Evolutionary conservation across 2,329 filamentous ascomycete genomes (phyloP), one percentile per base, ranked within the genome.

Genomic region (Alternaria solani): DNA sequence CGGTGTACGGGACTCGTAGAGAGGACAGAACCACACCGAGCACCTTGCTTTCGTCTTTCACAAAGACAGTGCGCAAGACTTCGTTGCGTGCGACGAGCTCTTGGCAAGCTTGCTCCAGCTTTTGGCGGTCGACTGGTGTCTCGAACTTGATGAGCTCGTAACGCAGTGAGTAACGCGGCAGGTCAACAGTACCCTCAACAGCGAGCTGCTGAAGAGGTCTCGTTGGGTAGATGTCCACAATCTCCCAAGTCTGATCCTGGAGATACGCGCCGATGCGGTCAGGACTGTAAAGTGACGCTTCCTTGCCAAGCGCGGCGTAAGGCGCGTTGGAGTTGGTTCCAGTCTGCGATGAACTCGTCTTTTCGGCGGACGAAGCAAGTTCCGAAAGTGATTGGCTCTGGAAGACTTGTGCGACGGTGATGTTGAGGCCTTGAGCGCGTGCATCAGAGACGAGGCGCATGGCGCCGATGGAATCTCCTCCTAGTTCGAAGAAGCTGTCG

Each of bases 101-200:
- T 49, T 82, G 81, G 63, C 86, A 88, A 48, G 82, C 81, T 18
- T 76, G 61, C 32, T 84, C 78, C 25, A 89, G 80, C 12, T 81
- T 81, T 11, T 80, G 75, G 14, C 81, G 69, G 52, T 89, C 79
- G 12, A 89, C 78, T 0, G 68, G 63, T 0, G 80, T 81, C 25
- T 86, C 82, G 55, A 91, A 84, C 74, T 87, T 87, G 74, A 91
- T 86, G 59, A 88, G 81, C 61, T 88, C 87, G 69, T 91, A 90
- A 14, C 88, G 85, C 1, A 86, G 77, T 0, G 88, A 89, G 69
- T 86, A 89, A 2, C 88, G 83, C 4, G 88, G 88, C 3, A 83
- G 76, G 16, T 85, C 77, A 2, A 86, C 81, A 0, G 88, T 90
- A 23, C 82, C 87, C 60, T 80, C 81, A 41, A 90, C 82, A 14